phyloP scores from a whole-genome alignment of 2,329 filamentous ascomycete genomes.

The Elsinoe necatrix region DNA sequence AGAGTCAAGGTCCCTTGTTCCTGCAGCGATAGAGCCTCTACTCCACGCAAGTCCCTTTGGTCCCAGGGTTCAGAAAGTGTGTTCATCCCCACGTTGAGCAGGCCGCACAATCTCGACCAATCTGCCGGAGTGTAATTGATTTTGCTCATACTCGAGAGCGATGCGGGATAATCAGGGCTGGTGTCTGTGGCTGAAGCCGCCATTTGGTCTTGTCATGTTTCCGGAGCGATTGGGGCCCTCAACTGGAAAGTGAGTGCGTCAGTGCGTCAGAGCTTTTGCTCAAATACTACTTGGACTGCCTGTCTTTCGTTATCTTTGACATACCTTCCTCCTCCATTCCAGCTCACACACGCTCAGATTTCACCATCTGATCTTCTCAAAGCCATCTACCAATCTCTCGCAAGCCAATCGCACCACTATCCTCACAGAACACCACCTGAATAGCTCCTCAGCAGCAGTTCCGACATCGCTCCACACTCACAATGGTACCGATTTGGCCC shows the following conservation, averaged over 20 bases:
- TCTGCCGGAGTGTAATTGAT: constrained; percentile 11
- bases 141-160: not conserved
- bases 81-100: not conserved
- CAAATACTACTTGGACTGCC: constrained; percentile 10
- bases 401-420: not conserved
- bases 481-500: constrained; percentile 17
- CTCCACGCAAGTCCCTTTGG: not conserved
- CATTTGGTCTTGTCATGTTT: not conserved
- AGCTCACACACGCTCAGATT: constrained; percentile 1
- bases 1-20: not conserved
- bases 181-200: not conserved
- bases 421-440: not conserved
- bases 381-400: not conserved
- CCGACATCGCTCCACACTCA: constrained; percentile 18
- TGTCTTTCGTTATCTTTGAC: constrained; percentile 14
- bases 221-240: constrained; percentile 13
- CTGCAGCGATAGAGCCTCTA: not conserved
- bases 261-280: constrained; percentile 14
- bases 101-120: constrained; percentile 7
- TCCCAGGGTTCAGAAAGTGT: not conserved
- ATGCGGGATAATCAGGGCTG: constrained; percentile 11
- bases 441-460: not conserved
- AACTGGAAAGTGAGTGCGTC: constrained; percentile 13
- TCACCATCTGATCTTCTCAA: not conserved
- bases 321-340: constrained; percentile 6